Evolutionary conservation across 768 basidiomycete genomes (phyloP).

Genomic region (Cantharellus anzutake): DNA sequence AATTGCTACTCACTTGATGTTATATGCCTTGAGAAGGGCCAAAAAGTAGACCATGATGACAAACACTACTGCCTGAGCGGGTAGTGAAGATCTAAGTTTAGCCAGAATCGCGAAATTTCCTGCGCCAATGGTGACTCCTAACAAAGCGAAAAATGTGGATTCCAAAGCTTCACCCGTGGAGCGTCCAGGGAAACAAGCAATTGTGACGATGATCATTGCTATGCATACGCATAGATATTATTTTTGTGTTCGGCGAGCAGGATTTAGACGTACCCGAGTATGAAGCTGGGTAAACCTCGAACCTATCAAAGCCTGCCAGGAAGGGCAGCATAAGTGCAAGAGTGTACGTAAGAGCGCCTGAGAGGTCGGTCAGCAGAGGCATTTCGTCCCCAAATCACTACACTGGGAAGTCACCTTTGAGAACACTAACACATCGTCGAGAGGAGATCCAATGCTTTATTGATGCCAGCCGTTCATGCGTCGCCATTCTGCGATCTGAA

Average conservation of each 20-base stretch:
- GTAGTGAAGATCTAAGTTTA: conserved; percentile 12
- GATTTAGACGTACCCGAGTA: not conserved
- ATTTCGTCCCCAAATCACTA: too few relatives aligned
- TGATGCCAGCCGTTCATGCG: too few relatives aligned
- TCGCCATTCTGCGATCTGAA: too few relatives aligned
- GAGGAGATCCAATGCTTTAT: too few relatives aligned
- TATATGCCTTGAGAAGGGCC: conserved; percentile 14
- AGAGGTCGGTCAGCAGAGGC: not conserved
- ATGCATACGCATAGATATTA: not conserved
- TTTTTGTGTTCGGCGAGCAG: not conserved
- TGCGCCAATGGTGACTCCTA: conserved; percentile 11
- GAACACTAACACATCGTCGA: too few relatives aligned
- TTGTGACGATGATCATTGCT: conserved; percentile 13
- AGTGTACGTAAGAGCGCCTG: conserved; percentile 13
- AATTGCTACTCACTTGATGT: not conserved
- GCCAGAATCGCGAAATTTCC: conserved; percentile 16
- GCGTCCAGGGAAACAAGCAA: conserved; percentile 14
- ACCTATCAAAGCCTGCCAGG: conserved; percentile 10
- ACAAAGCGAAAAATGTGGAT: conserved; percentile 10
- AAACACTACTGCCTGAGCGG: conserved; percentile 17
- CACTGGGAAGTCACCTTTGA: too few relatives aligned
- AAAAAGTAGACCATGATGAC: conserved; percentile 15
- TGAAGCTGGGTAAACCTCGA: conserved; percentile 12
- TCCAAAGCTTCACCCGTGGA: conserved; percentile 10
- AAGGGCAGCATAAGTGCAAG: conserved; percentile 14